A percentile compares a stretch with the other conserved stretches of the same genome.
Conservation (phyloP, 2,329 filamentous ascomycete species). For the Zopfia rhizophila region DNA sequence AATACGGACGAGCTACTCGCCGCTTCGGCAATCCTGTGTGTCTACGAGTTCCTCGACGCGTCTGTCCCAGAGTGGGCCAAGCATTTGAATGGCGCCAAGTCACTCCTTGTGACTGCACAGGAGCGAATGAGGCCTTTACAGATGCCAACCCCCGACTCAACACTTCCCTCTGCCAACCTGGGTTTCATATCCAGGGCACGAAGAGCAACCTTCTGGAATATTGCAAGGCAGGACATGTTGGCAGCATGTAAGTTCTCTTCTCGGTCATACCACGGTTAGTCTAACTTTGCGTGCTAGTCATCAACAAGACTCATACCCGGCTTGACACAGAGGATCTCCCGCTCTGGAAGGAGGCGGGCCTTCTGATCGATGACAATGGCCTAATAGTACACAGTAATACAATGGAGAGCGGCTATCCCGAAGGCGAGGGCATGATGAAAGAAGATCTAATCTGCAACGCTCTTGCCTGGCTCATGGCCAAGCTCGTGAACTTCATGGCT, state of each 20-base stretch:
- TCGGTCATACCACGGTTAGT: neutral
- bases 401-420: conserved; percentile 50
- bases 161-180: conserved; percentile 35
- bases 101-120: conserved; percentile 66
- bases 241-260: conserved; percentile 63
- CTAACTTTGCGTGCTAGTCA: conserved; percentile 51
- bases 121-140: conserved; percentile 60
- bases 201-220: conserved; percentile 73
- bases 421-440: conserved; percentile 62
- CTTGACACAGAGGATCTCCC: conserved; percentile 70
- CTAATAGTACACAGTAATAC: conserved; percentile 60
- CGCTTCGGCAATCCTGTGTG: conserved; percentile 72
- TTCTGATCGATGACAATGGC: conserved; percentile 66
- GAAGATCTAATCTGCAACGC: conserved; percentile 73
- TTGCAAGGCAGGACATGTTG: conserved; percentile 73
- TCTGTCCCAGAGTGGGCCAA: conserved; percentile 71
- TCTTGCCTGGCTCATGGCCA: conserved; percentile 72
- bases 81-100: conserved; percentile 73
- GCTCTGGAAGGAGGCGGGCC: conserved; percentile 72
- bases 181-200: conserved; percentile 63
- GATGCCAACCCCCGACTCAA: conserved; percentile 51
- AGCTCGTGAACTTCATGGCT: conserved; percentile 73
- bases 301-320: conserved; percentile 69
- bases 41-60: conserved; percentile 75
- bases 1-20: conserved; percentile 70